These are phyloP conservation scores for Zymoseptoria pseudotritici DNA, from an alignment of 2,329 filamentous ascomycete genomes.

Conservation along the genomic window DNA sequence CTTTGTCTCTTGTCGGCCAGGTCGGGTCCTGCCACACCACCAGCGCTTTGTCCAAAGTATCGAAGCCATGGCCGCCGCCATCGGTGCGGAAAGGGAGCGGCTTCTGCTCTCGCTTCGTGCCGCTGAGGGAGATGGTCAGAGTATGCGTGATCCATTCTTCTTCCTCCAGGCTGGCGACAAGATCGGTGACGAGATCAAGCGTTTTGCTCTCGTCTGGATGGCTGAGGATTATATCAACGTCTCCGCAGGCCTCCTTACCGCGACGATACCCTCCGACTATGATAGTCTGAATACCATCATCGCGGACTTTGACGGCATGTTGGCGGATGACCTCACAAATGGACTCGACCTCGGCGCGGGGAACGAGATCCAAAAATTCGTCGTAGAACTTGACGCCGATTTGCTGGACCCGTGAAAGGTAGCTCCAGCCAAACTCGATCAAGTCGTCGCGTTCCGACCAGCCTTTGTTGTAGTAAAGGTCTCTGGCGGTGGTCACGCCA, in stretches of 20 bases:
- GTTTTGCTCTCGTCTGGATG: constrained; percentile 67
- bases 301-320: constrained; percentile 59
- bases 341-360: constrained; percentile 62
- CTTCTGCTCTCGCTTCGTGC: constrained; percentile 64
- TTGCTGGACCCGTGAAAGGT: constrained; percentile 72
- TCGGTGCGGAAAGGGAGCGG: constrained; percentile 47
- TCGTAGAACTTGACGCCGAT: constrained; percentile 93
- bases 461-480: constrained; percentile 68
- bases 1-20: constrained; percentile 33
- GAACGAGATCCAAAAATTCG: constrained; percentile 67
- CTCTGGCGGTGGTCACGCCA: constrained; percentile 67
- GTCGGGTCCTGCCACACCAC: constrained; percentile 79
- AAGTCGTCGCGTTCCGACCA: constrained; percentile 85
- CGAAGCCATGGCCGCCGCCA: constrained; percentile 58
- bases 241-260: constrained; percentile 65
- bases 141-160: constrained; percentile 73
- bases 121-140: constrained; percentile 60
- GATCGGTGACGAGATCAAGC: constrained; percentile 58
- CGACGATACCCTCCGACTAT: constrained; percentile 77
- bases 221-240: constrained; percentile 79
- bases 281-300: constrained; percentile 47
- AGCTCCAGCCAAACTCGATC: constrained; percentile 71
- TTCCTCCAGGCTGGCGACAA: constrained; percentile 64
- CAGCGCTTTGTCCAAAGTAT: constrained; percentile 83
- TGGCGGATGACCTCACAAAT: constrained; percentile 58